Evolutionary conservation across 2,329 filamentous ascomycete species (phyloP).

Genomic region (Trichothecium sympodiale): DNA sequence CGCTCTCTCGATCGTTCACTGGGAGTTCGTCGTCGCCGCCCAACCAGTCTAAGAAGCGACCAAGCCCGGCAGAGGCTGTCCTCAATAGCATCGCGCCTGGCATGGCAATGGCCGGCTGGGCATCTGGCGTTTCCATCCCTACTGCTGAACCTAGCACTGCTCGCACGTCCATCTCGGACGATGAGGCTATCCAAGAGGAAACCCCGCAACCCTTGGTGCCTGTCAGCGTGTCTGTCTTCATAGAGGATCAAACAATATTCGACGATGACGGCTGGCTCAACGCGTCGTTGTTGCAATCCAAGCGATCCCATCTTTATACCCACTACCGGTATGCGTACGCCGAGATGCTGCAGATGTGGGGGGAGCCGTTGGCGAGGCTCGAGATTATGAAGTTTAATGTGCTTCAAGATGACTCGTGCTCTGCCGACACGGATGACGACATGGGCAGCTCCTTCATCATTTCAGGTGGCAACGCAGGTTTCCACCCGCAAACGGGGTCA

Average conservation of each 20-base stretch:
- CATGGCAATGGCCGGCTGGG: slow-evolving; percentile 7
- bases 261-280: slow-evolving; percentile 58
- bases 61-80: slow-evolving; percentile 51
- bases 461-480: slow-evolving; percentile 22
- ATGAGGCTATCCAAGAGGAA: slow-evolving; percentile 37
- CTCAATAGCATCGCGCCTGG: slow-evolving; percentile 42
- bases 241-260: slow-evolving; percentile 54
- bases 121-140: slow-evolving; percentile 25
- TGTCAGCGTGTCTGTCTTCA: slow-evolving; percentile 37
- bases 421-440: slow-evolving; percentile 16
- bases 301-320: slow-evolving; percentile 37
- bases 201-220: slow-evolving; percentile 27
- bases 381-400: slow-evolving; percentile 62
- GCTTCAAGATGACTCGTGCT: slow-evolving; percentile 34
- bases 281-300: slow-evolving; percentile 44
- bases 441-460: slow-evolving; percentile 25
- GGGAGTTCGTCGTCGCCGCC: slow-evolving; percentile 32
- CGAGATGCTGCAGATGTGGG: slow-evolving; percentile 59
- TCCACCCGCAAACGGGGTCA: slow-evolving; percentile 25
- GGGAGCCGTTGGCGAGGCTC: slow-evolving; percentile 47
- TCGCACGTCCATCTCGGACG: slow-evolving; percentile 42
- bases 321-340: slow-evolving; percentile 55
- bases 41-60: slow-evolving; percentile 36
- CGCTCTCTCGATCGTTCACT: slow-evolving; percentile 36
- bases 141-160: slow-evolving; percentile 33